phyloP scores from a whole-genome alignment of 805 yeast species.

The Lipomyces japonicus region DNA sequence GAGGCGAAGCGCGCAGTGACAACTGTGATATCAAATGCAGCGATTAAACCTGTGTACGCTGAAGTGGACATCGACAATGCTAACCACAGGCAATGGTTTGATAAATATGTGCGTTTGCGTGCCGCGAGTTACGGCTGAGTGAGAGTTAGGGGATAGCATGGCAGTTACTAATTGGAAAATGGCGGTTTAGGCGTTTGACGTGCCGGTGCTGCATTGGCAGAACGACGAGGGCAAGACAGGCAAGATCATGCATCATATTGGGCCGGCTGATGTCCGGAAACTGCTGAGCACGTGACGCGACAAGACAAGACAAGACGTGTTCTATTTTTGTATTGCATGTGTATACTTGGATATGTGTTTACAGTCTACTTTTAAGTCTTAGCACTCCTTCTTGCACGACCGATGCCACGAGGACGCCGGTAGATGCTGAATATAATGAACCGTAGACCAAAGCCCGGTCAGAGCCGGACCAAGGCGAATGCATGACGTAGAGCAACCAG shows the following conservation, averaged over 20 bases:
- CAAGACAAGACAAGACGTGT: too few species aligned
- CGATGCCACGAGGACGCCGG: slow-evolving; percentile 22
- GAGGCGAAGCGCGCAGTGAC: slow-evolving; percentile 33
- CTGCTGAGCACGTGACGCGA: slow-evolving; percentile 4
- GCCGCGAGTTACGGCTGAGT: background rate
- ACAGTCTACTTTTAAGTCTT: background rate
- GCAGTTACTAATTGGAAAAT: background rate
- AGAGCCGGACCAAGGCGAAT: slow-evolving; percentile 8
- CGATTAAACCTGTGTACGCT: background rate
- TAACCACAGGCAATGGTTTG: slow-evolving; percentile 37
- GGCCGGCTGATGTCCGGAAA: slow-evolving; percentile 13
- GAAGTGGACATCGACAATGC: slow-evolving; percentile 38
- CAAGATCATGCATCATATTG: slow-evolving; percentile 17
- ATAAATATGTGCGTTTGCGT: slow-evolving; percentile 32
- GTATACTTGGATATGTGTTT: too few species aligned
- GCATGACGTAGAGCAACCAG: slow-evolving; percentile 17
- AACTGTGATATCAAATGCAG: slow-evolving; percentile 25
- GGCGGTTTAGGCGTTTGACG: slow-evolving; percentile 36
- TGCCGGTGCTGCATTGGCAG: slow-evolving; percentile 37
- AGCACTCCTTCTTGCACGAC: slow-evolving; percentile 24
- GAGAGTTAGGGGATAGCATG: background rate
- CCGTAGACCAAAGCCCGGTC: slow-evolving; percentile 14
- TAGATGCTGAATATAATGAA: slow-evolving; percentile 9
- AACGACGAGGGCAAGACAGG: slow-evolving; percentile 7
- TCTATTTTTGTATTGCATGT: too few species aligned